Percentiles rank a stretch among this genome's conserved stretches.
These are phyloP conservation scores for Aciculoconidium aculeatum DNA, from an alignment of 805 yeast species.

Conservation along the genomic window DNA sequence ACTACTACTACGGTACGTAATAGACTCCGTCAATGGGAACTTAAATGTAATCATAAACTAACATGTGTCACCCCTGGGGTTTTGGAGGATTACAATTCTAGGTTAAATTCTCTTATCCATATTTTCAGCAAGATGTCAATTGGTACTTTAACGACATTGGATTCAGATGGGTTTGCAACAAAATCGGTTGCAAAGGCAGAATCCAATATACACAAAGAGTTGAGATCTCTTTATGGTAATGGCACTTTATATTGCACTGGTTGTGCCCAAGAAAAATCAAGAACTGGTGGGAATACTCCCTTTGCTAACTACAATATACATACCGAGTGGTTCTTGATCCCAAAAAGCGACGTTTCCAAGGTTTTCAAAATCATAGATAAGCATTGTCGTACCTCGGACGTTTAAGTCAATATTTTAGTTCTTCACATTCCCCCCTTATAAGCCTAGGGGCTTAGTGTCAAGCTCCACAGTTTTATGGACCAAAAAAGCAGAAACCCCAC, in stretches of 20 bases:
- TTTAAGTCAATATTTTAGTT: slow-evolving; percentile 1
- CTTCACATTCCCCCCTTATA: too few species aligned
- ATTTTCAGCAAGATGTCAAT: too few species aligned
- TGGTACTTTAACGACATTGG: too few species aligned
- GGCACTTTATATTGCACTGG: slow-evolving; percentile 46
- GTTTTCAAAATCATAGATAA: slow-evolving; percentile 31
- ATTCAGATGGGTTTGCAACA: too few species aligned
- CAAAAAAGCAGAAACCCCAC: too few species aligned
- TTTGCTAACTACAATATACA: slow-evolving; percentile 31
- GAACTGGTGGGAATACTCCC: slow-evolving; percentile 1
- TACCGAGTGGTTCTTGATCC: slow-evolving; percentile 54
- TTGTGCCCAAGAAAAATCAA: slow-evolving; percentile 20
- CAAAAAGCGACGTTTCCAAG: slow-evolving; percentile 30
- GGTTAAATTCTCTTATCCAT: too few species aligned
- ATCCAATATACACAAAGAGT: slow-evolving; percentile 31
- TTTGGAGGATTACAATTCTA: too few species aligned
- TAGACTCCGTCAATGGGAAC: slow-evolving; percentile 48
- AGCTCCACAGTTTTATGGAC: too few species aligned
- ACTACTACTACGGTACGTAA: slow-evolving; percentile 40
- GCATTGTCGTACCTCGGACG: too few species aligned
- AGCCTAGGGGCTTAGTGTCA: too few species aligned
- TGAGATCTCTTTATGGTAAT: slow-evolving; percentile 38
- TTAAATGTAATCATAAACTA: slow-evolving; percentile 44
- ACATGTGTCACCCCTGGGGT: slow-evolving; percentile 20
- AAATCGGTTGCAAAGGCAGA: slow-evolving; percentile 38